Base-by-base conservation (phyloP, 2,329 filamentous ascomycete species). In the Keithomyces neogunnii region DNA sequence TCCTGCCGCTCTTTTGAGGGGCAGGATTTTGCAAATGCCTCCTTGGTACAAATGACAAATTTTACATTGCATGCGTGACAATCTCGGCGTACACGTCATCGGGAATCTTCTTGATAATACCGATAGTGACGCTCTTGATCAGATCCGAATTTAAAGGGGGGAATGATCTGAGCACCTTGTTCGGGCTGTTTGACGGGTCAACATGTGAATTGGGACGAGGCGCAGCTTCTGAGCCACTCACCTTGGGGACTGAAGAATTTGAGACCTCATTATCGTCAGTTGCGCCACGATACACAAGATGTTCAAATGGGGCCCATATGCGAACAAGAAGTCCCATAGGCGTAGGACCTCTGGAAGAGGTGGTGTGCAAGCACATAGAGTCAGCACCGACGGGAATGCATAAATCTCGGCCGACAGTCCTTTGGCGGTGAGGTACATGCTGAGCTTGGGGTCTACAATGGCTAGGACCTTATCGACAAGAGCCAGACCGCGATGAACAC, bases 251-350 rank as follows among this genome's bases (percentile, higher is more conserved):
- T 83, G 83, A 59, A 99, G 72, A 49, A 99, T 84, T 55, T 89
- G 84, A 51, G 91, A 86, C 53, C 91, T 78, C 71, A 96, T 89
- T 61, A 95, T 80, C 47, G 96, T 85, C 49, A 99, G 74, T 70
- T 99, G 93, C 11, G 92, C 92, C 13, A 97, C 93, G 57, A 99
- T 96, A 66, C 93, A 97, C 28, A 99, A 72, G 51, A 99, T 89
- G 63, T 99, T 99, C 55, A 99, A 69, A 67, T 99, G 93, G 36
- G 90, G 85, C 0, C 93, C 93, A 60, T 96, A 99, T 0, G 93
- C 92, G 63, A 99, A 95, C 28, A 99, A 71, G 60, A 99, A 99
- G 66, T 99, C 93, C 93, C 93, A 99, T 2, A 99, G 77, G 56
- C 88, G 82, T 51, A 99, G 70, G 0, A 99, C 93, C 69, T 99